Conservation (phyloP, 2,329 filamentous ascomycete species). For the Arthrobotrys musiformis region DNA sequence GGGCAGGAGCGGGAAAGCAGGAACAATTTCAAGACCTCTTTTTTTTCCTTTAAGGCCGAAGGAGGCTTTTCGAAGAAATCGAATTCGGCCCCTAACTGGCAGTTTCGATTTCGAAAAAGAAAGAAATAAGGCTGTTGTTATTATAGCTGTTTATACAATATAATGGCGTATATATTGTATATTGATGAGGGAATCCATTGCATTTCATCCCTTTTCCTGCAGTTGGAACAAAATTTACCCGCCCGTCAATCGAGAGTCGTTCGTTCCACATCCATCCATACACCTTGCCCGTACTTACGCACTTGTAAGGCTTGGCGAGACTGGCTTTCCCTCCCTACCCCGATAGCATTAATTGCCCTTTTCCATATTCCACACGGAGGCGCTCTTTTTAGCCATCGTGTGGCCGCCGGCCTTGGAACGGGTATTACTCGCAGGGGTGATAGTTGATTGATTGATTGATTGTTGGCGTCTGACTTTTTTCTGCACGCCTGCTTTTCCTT, state of each 20-base stretch:
- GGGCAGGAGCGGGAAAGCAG: constrained; percentile 7
- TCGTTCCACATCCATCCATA: too few relatives aligned
- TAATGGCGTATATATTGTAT: too few relatives aligned
- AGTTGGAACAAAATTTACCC: constrained; percentile 30
- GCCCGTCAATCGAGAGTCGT: constrained; percentile 25
- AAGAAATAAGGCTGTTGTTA: too few relatives aligned
- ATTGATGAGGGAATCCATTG: not conserved
- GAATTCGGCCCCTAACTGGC: constrained; percentile 1
- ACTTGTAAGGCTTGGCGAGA: constrained; percentile 10
- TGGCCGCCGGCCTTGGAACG: constrained; percentile 26
- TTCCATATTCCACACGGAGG: constrained; percentile 23
- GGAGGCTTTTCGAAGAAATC: not conserved
- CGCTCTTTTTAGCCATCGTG: constrained; percentile 31
- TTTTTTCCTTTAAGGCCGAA: not conserved
- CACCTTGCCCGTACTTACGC: too few relatives aligned
- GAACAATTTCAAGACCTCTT: too few relatives aligned
- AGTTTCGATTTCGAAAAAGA: constrained; percentile 3
- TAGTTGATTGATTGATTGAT: not conserved
- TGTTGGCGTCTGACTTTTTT: constrained; percentile 19
- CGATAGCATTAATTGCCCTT: constrained; percentile 32
- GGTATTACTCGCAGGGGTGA: constrained; percentile 52
- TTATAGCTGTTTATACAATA: too few relatives aligned
- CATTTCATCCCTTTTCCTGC: constrained; percentile 1
- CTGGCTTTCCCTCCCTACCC: too few relatives aligned
- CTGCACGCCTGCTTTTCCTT: not conserved